These are phyloP conservation scores for Simplicillium aogashimaense DNA, from an alignment of 2,329 filamentous ascomycete species.

Conservation along the genomic window DNA sequence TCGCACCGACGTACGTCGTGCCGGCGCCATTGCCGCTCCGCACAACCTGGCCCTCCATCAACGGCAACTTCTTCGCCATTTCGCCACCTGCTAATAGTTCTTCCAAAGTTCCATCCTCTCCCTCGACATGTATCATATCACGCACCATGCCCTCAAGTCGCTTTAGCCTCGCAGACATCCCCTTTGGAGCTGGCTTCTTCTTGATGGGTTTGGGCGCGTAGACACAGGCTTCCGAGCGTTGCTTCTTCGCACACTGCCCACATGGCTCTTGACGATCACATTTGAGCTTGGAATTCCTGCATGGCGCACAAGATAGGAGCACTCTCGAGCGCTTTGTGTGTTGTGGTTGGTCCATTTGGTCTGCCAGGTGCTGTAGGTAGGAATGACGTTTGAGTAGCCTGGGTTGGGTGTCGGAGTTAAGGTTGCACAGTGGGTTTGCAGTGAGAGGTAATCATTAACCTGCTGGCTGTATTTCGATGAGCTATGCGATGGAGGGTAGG, in stretches of 20 bases:
- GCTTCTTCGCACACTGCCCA: constrained; percentile 41
- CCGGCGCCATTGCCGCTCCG: constrained; percentile 22
- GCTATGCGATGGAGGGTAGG: no score
- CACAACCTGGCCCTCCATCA: constrained; percentile 30
- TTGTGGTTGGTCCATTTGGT: constrained; percentile 1
- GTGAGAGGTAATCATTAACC: no score
- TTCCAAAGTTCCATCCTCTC: constrained; percentile 3
- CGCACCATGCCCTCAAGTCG: constrained; percentile 49
- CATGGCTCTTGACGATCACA: constrained; percentile 45
- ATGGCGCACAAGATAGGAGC: constrained; percentile 41
- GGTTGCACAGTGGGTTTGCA: no score
- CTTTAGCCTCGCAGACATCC: constrained; percentile 43
- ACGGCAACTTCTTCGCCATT: constrained; percentile 11
- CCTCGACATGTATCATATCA: constrained; percentile 37
- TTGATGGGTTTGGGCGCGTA: constrained; percentile 38
- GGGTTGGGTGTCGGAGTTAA: no score
- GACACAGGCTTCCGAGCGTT: constrained; percentile 30
- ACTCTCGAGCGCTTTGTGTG: constrained; percentile 35
- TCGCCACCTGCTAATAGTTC: constrained; percentile 1
- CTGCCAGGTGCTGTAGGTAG: constrained; percentile 1
- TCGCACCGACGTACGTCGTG: constrained; percentile 46
- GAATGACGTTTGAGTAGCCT: no score
- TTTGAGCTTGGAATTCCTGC: constrained; percentile 44
- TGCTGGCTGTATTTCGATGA: no score
- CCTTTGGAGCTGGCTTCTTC: constrained; percentile 28